Evolutionary conservation across 148 eudicot genomes (phyloP).

Genomic region (Vaccinium myrtillus): DNA sequence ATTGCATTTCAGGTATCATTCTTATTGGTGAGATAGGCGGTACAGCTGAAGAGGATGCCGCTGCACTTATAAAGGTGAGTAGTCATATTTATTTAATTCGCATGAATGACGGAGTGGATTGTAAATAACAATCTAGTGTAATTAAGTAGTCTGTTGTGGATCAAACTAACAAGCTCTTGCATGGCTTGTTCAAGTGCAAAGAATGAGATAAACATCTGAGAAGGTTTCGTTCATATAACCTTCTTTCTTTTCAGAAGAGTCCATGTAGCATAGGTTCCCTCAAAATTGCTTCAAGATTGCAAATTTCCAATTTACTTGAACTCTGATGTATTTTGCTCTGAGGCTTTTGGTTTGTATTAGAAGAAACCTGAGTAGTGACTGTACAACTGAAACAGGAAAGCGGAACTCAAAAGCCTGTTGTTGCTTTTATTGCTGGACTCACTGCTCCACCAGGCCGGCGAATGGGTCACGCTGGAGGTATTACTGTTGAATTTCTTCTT

Average conservation of each 20-base stretch:
- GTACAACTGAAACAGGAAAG: constrained; percentile 67
- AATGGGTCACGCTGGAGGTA: constrained; percentile 99
- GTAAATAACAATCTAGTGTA: not conserved
- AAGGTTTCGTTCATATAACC: not conserved
- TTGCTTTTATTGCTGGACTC: constrained; percentile 96
- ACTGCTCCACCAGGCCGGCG: constrained; percentile 99
- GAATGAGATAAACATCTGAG: not conserved
- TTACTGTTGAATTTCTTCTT: not conserved
- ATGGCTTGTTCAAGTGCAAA: not conserved
- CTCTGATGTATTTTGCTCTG: not conserved
- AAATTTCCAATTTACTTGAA: not conserved
- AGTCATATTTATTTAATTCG: not conserved
- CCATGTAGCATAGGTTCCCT: not conserved
- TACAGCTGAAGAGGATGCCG: constrained; percentile 99
- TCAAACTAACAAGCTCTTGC: not conserved
- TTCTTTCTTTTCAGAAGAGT: not conserved
- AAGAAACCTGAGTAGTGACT: not conserved
- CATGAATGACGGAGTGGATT: not conserved
- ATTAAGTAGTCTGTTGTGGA: not conserved
- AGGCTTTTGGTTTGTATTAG: not conserved
- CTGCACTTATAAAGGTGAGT: constrained; percentile 87
- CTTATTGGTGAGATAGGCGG: constrained; percentile 99
- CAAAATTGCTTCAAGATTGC: constrained; percentile 5
- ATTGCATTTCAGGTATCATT: constrained; percentile 64
- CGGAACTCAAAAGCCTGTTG: constrained; percentile 91